These are phyloP conservation scores for Scheffersomyces segobiensis DNA, from an alignment of 1,139 yeast species.

Conservation along the genomic window DNA sequence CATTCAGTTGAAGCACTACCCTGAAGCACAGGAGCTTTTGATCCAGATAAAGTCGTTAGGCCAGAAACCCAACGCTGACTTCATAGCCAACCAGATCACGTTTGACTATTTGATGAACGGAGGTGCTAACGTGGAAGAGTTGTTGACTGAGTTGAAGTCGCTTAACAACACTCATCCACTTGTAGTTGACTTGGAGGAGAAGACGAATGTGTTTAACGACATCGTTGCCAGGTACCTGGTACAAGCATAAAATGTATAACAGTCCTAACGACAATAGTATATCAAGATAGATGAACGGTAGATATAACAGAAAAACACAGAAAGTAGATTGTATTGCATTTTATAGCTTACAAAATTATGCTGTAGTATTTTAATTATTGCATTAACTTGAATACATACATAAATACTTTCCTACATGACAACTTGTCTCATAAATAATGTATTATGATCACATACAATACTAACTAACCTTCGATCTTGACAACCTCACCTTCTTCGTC, in stretches of 20 bases:
- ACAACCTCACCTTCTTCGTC: conserved; percentile 45
- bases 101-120: conserved; percentile 50
- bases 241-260: conserved; percentile 4
- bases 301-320: not conserved
- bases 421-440: not conserved
- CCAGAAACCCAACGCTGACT: conserved; percentile 43
- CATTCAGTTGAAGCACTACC: conserved; percentile 44
- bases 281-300: not conserved
- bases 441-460: not conserved
- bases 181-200: conserved; percentile 51
- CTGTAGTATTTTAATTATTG: too few relatives aligned
- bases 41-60: conserved; percentile 40
- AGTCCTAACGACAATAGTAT: not conserved
- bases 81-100: conserved; percentile 59
- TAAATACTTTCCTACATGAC: too few relatives aligned
- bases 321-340: not conserved
- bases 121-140: conserved; percentile 41
- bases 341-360: not conserved
- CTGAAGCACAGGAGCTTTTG: conserved; percentile 50
- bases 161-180: conserved; percentile 52
- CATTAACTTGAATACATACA: too few relatives aligned
- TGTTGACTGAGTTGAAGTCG: conserved; percentile 39
- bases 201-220: conserved; percentile 55
- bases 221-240: conserved; percentile 54
- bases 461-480: conserved; percentile 18